phyloP scores from a whole-genome alignment of 2,329 filamentous ascomycete species.

The Fusarium fujikuroi region DNA sequence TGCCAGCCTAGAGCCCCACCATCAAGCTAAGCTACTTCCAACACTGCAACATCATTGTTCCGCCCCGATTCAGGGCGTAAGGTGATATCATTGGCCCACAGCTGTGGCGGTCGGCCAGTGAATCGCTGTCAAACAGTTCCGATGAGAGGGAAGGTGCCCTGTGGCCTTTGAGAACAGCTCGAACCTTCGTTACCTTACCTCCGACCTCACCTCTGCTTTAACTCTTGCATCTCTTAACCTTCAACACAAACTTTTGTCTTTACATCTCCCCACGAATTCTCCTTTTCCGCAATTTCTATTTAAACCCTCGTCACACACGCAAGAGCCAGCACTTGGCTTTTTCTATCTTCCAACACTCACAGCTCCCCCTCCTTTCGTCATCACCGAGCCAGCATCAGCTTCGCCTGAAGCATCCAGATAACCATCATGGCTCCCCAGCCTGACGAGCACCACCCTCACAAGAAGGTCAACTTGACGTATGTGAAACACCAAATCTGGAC shows the following conservation, averaged over 20 bases:
- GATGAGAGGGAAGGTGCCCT: conserved; percentile 41
- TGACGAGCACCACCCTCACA: conserved; percentile 63
- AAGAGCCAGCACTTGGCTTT: conserved; percentile 38
- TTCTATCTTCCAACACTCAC: conserved; percentile 23
- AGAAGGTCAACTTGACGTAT: conserved; percentile 87
- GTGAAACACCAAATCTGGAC: conserved; percentile 45
- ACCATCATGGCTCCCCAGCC: conserved; percentile 77
- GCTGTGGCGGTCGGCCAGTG: conserved; percentile 43
- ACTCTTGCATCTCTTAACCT: conserved; percentile 34
- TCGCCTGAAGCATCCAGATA: conserved; percentile 42
- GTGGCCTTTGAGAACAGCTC: conserved; percentile 45
- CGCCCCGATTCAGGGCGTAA: conserved; percentile 45
- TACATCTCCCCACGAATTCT: neutral
- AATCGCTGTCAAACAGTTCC: conserved; percentile 42
- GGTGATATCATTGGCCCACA: conserved; percentile 51
- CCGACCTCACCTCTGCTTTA: conserved; percentile 28
- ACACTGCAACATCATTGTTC: conserved; percentile 51
- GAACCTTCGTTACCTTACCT: conserved; percentile 42
- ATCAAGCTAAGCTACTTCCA: conserved; percentile 38
- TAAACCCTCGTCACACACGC: conserved; percentile 4
- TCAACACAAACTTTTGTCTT: conserved; percentile 22
- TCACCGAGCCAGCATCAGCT: conserved; percentile 42
- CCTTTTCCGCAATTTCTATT: conserved; percentile 10
- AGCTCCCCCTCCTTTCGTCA: conserved; percentile 40
- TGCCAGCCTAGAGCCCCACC: conserved; percentile 35